Evolutionary conservation across 306 rosid species (phyloP), one percentile per base, ranked within the genome.

Genomic region (Cotoneaster glaucophyllus): DNA sequence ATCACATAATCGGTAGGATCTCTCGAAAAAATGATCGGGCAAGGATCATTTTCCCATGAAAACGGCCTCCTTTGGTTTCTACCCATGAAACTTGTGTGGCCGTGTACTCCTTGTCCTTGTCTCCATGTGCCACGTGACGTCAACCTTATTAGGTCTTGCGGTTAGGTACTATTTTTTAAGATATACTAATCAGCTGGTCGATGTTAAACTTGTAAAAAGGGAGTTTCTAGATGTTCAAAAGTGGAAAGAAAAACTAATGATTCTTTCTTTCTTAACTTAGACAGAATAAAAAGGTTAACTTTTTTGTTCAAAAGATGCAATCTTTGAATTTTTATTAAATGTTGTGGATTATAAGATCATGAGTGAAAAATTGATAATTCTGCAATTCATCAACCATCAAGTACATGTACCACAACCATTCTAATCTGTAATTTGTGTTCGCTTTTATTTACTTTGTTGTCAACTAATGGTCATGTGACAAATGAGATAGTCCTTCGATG

Each of bases 61-160:
- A 58, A 59, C 48, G 1, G 11, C 45, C 18, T 25, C 26, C 5
- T 28, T 4, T 44, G 9, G 15, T 29, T n/a, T 48, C 65, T 69
- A 19, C 45, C 71, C 44, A 31, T 65, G 67, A 69, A 32, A 19
- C 59, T 69, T 50, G 28, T 21, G 54, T 11, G 79, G 62, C 48
- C 11, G 10, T 67, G 43, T 31, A 15, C 41, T 69, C 24, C 31
- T 64, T 74, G 74, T 73, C 24, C 50, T 64, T 74, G 74, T 73
- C 24, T 52, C 69, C 58, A 34, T 63, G 76, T 14, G 50, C 69
- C 58, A 34, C 52, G 41, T 39, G 67, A 72, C n/a, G 11, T 41
- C 31, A 24, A 72, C 9, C 57, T 2, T n/a, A 37, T 69, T 28
- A 61, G 61, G 59, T 54, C 11, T 7, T 37, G 2, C 0, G 41